A percentile compares a stretch with the other conserved stretches of the same genome.
Evolutionary conservation across 2,329 filamentous ascomycete species (phyloP).

Genomic region (Pseudogymnoascus destructans): DNA sequence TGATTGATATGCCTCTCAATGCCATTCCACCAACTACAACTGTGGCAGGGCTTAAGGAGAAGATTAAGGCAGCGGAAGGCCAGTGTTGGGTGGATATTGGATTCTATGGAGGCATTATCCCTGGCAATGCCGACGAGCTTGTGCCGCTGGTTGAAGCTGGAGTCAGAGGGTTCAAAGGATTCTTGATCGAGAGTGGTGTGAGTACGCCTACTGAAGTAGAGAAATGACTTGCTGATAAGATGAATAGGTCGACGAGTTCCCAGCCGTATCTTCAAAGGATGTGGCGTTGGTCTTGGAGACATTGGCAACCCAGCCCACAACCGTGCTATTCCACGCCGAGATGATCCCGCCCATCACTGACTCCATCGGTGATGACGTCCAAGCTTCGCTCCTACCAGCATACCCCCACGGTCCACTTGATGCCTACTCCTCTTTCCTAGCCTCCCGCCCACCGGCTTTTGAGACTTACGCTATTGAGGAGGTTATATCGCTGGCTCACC

Average conservation of each 20-base stretch:
- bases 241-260: slow-evolving; percentile 79
- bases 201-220: slow-evolving; percentile 27
- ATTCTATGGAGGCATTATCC: slow-evolving; percentile 90
- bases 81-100: slow-evolving; percentile 99
- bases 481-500: slow-evolving; percentile 67
- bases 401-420: slow-evolving; percentile 59
- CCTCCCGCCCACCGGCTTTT: slow-evolving; percentile 76
- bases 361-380: slow-evolving; percentile 66
- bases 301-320: slow-evolving; percentile 69
- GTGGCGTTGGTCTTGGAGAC: slow-evolving; percentile 68
- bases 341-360: slow-evolving; percentile 83
- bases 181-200: slow-evolving; percentile 92
- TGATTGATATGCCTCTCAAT: slow-evolving; percentile 96
- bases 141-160: slow-evolving; percentile 70
- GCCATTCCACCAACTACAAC: slow-evolving; percentile 95
- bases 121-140: slow-evolving; percentile 72
- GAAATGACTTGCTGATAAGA: slow-evolving; percentile 8
- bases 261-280: slow-evolving; percentile 69
- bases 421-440: slow-evolving; percentile 79
- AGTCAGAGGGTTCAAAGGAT: slow-evolving; percentile 93
- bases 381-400: slow-evolving; percentile 54
- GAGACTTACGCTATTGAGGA: slow-evolving; percentile 84
- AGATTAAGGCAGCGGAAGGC: slow-evolving; percentile 67
- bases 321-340: slow-evolving; percentile 97
- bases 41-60: slow-evolving; percentile 66